Evolutionary conservation across 2,329 filamentous ascomycete species (phyloP).

Genomic region (Lecanoromycetidae sp.): DNA sequence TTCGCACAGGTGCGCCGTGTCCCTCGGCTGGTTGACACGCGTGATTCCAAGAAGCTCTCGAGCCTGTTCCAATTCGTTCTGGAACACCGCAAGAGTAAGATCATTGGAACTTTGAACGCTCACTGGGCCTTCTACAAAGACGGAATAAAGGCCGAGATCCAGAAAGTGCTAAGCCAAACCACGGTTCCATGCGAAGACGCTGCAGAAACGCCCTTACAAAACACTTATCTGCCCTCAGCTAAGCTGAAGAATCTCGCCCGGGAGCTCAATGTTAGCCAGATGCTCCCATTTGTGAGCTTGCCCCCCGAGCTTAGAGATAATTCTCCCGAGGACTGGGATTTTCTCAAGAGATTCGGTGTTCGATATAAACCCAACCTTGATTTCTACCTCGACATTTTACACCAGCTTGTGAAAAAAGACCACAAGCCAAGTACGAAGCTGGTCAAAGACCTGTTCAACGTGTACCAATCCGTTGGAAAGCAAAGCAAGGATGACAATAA

Average conservation of each 20-base stretch:
- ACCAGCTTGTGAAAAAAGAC: neutral
- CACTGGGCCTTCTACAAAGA: neutral
- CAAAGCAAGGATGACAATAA: neutral
- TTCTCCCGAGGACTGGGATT: neutral
- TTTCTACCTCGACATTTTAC: conserved; percentile 2
- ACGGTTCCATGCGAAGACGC: neutral
- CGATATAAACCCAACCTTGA: neutral
- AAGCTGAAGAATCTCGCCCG: neutral
- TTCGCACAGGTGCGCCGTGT: neutral
- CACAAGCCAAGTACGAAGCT: neutral
- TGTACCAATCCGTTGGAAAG: neutral
- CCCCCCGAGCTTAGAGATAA: neutral
- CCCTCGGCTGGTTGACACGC: neutral
- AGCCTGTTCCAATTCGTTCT: neutral
- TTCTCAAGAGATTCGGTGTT: conserved; percentile 1
- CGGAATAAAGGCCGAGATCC: neutral
- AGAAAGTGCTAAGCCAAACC: neutral
- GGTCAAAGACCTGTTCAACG: neutral
- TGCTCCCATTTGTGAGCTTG: neutral
- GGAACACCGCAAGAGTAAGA: neutral
- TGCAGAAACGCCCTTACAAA: neutral
- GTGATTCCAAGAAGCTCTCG: neutral
- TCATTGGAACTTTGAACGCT: neutral
- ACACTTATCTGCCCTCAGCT: neutral
- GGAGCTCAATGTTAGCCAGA: neutral